These are phyloP conservation scores for Orbilia brochopaga DNA, from an alignment of 2,329 filamentous ascomycete genomes.

Conservation along the genomic window DNA sequence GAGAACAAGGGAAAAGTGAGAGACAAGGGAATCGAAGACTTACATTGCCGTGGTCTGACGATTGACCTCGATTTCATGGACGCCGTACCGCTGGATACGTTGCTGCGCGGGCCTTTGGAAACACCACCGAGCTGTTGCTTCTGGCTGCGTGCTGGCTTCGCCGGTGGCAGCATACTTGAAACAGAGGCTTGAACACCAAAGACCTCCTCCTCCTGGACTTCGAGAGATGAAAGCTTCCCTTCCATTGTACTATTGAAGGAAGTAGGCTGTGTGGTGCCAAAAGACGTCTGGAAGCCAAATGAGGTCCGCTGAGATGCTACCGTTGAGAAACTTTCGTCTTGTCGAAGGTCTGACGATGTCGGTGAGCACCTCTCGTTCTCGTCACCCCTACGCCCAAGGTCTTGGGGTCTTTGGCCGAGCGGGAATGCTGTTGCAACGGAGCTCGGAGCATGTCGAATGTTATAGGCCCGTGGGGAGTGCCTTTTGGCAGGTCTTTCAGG, in stretches of 20 bases:
- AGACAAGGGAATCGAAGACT: not conserved
- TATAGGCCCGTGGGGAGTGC: not conserved
- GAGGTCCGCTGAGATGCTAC: not conserved
- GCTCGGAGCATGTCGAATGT: not conserved
- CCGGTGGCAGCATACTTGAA: not conserved
- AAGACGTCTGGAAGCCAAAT: slow-evolving; percentile 1
- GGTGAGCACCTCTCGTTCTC: not conserved
- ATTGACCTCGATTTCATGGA: not conserved
- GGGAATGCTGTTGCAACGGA: not conserved
- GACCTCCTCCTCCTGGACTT: slow-evolving; percentile 2
- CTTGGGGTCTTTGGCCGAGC: not conserved
- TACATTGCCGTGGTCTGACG: not conserved
- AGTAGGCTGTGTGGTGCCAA: slow-evolving; percentile 23
- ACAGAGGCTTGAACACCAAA: not conserved
- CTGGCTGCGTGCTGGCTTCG: not conserved
- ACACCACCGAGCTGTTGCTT: not conserved
- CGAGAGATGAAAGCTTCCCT: not conserved
- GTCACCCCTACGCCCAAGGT: not conserved
- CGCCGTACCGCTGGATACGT: not conserved
- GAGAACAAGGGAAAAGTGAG: too few relatives aligned
- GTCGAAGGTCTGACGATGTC: not conserved
- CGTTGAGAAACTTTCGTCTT: slow-evolving; percentile 14
- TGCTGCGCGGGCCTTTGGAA: not conserved
- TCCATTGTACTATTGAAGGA: slow-evolving; percentile 41
- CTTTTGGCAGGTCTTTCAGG: not conserved